Base-by-base conservation (phyloP, 176 grass and related monocot genomes). In the Carex cristatella region DNA sequence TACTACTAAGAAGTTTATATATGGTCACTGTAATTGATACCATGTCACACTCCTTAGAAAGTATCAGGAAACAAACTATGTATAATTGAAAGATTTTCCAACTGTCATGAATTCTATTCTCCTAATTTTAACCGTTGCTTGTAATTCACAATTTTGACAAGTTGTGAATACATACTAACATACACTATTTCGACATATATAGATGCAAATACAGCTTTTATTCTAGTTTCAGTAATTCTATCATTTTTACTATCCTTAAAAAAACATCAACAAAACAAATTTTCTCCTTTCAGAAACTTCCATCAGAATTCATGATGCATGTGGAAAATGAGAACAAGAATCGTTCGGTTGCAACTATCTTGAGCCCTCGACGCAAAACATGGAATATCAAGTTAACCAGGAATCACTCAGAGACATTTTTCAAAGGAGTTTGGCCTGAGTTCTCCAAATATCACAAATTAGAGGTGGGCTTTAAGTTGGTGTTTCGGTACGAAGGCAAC, bases 401-500 rank as follows among this genome's bases (percentile, higher is more conserved):
- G 42, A 18, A 82, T 48, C 27, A 65, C 4, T 49, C 54, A 11
- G 59, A 65, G 8, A 82, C 60, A 10, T 82, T 51, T 64, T 82
- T 82, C 35, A 38, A 46, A 66, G 44, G 33, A n/a, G 79, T 37
- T 46, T 82, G 60, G 79, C 35, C 37, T 13, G 79, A 65, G 54
- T 82, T 82, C 58, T 82, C 38, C 11, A 46, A 65, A 66, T 61
- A 28, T 44, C 79, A 82, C 44, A 64, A 82, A 13, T 82, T 82
- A 51, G 57, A 65, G 61, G 79, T 15, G 37, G 57, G 79, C 2
- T 63, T 63, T 35, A 64, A 7, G 18, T 37, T 82, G 58, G 57
- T 82, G 10, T 82, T 82, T 82, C 60, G 38, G 7, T 83, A 83
- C 4, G 61, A 83, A 83, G 80, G 80, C 80, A 83, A 83, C 60